These are phyloP conservation scores for Solidago caesia DNA, from an alignment of 129 eudicot genomes.

Conservation along the genomic window DNA sequence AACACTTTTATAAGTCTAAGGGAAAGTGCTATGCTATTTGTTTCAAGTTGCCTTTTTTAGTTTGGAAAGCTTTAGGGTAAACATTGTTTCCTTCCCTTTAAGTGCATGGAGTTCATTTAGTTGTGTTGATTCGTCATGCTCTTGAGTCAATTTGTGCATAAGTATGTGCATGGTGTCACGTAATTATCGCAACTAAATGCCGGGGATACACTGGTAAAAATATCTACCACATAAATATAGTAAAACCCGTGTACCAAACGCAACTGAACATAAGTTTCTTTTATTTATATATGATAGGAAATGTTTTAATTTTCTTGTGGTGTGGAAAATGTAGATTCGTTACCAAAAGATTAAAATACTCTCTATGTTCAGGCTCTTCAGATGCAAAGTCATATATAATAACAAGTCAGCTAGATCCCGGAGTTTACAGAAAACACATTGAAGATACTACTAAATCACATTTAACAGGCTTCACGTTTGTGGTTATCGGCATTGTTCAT, in stretches of 20 bases:
- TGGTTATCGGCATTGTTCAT: slow-evolving; percentile 65
- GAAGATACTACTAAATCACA: slow-evolving; percentile 64
- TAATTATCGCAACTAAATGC: background rate
- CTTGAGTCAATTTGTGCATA: background rate
- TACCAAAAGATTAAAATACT: background rate
- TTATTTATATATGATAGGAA: background rate
- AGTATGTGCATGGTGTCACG: background rate
- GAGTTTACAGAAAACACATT: slow-evolving; percentile 58
- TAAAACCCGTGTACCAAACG: background rate
- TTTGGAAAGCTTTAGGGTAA: background rate
- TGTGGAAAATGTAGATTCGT: background rate
- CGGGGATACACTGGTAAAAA: background rate
- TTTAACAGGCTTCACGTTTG: slow-evolving; percentile 67
- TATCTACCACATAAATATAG: background rate
- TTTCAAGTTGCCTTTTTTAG: background rate
- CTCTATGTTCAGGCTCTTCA: slow-evolving; percentile 44
- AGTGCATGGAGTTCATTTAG: background rate
- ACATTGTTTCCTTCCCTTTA: background rate
- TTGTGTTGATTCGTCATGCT: background rate
- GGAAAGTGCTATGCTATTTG: background rate
- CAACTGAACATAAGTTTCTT: background rate
- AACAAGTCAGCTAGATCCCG: slow-evolving; percentile 63
- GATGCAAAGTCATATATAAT: slow-evolving; percentile 81
- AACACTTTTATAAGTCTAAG: background rate
- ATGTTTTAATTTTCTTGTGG: slow-evolving; percentile 7